Base-by-base conservation (phyloP, 768 basidiomycete genomes). In the Suillus hirtellus region DNA sequence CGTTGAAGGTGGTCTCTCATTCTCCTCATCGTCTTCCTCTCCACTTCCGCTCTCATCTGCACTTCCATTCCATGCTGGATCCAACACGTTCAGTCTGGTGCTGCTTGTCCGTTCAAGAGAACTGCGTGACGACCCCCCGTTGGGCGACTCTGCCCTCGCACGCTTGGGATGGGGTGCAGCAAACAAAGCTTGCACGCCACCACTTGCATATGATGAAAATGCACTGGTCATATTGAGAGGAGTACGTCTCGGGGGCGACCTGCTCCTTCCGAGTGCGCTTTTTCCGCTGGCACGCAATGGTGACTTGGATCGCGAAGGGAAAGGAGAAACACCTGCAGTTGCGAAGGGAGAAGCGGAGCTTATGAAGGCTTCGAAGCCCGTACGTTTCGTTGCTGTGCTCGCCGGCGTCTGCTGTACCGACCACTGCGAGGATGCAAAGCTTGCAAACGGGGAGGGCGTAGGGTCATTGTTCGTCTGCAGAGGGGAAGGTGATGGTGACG, bases 171-270 rank as follows among this genome's bases (percentile, higher is more conserved):
- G 76, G 15, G 88, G 82, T 5, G 63, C 65, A 31, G 63, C 60
- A 50, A 75, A 75, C 65, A 89, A 86, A 43, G 81, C 78, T 61
- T 87, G 83, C 27, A 76, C 77, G 0, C 83, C 79, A 8, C 75
- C 73, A 27, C 78, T 75, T 4, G 84, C 82, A 72, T 90, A 91
- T 15, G 84, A 81, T 9, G 85, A 83, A 68, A 91, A 91, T 14
- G 86, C 84, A 64, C 75, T 86, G 47, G 76, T 81, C 60, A 78
- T 73, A 2, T 83, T 72, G 47, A 68, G 47, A 42, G 74, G 79
- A 24, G 75, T 72, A 38, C 82, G 81, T 66, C 81, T 80, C 19
- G 80, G 70, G 3, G 89, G 89, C 4, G 89, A 89, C 67, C 83
- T 86, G 69, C 82, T 84, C 60, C 78, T 75, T 12, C 66, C 71